These are phyloP conservation scores for Choiromyces venosus DNA, from an alignment of 495 filamentous ascomycete species.

Conservation along the genomic window DNA sequence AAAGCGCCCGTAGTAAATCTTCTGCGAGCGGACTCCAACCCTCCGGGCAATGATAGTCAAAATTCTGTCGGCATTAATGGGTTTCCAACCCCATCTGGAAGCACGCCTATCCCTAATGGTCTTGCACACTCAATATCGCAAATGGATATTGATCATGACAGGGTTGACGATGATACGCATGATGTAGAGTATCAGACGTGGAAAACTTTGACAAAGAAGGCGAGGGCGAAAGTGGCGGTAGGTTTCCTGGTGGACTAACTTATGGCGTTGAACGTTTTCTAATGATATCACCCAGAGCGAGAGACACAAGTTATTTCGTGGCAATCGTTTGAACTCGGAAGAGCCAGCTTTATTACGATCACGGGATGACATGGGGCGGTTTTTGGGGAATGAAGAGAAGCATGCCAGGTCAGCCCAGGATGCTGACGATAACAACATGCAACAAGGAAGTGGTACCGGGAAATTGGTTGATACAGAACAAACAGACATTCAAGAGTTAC, in stretches of 20 bases:
- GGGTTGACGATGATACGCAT: conserved; percentile 47
- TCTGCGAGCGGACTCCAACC: conserved; percentile 60
- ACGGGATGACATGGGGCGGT: conserved; percentile 58
- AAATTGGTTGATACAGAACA: conserved; percentile 68
- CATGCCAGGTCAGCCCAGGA: conserved; percentile 35
- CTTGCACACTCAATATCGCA: conserved; percentile 36
- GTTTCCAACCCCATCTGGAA: conserved; percentile 73
- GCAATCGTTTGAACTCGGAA: conserved; percentile 76
- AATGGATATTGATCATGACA: conserved; percentile 52
- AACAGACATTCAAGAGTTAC: conserved; percentile 46
- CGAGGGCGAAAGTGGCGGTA: conserved; percentile 77
- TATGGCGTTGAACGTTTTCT: conserved; percentile 8
- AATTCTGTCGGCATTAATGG: conserved; percentile 66
- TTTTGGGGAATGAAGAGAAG: conserved; percentile 30
- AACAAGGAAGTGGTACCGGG: conserved; percentile 50
- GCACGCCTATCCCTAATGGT: conserved; percentile 44
- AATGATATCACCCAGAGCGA: conserved; percentile 46
- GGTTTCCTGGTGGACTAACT: conserved; percentile 13
- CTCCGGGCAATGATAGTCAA: conserved; percentile 48
- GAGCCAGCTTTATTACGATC: conserved; percentile 79
- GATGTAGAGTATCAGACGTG: conserved; percentile 93
- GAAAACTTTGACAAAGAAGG: conserved; percentile 98
- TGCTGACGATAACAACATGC: conserved; percentile 43
- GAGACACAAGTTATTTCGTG: conserved; percentile 75
- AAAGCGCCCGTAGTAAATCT: conserved; percentile 51